Evolutionary conservation across 2,329 filamentous ascomycete genomes (phyloP), one percentile per base, ranked within the genome.

Genomic region (Xylaria multiplex): DNA sequence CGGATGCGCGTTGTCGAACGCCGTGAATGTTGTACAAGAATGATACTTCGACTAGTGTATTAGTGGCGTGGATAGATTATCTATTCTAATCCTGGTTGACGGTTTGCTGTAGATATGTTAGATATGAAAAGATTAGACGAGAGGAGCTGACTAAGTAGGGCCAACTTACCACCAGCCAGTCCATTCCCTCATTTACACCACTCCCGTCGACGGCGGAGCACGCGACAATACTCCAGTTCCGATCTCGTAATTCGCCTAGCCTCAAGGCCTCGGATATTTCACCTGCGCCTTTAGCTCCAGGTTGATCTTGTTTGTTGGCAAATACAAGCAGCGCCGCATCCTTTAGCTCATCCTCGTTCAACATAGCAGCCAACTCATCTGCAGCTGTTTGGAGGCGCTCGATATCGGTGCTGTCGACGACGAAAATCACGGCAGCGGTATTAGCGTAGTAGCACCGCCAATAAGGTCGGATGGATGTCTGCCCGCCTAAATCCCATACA

Each of bases 371-470:
- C 62, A 99, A 83, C 81, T 99, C 96, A 78, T 98, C 96, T 2
- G 93, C 90, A 2, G 96, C 96, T 22, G 94, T 99, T 71, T 93
- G 90, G 71, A 99, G 83, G 70, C 96, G 91, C 77, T 98, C 95
- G 77, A 98, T 96, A 85, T 99, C 96, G 73, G 96, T 99, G 48
- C 92, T 96, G 80, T 99, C 96, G 77, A 99, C 95, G 68, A 99
- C 96, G 83, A 99, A 99, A 76, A 99, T 95, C 72, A 99, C 96
- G 19, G 96, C 96, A 35, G 96, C 95, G 0, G 96, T 99, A 83
- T 99, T 98, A 78, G 94, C 93, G 78, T 98, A 99, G 86, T 99
- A 99, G 83, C 96, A 99, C 79, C 96, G 89, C 96, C 96, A 99
- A 84, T 99, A 99, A 1, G 96, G 96, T 72, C 96, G 89, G 79